These are phyloP conservation scores for Aphanomyces invadans DNA, from an alignment of 352 stramenopile species.

Conservation along the genomic window DNA sequence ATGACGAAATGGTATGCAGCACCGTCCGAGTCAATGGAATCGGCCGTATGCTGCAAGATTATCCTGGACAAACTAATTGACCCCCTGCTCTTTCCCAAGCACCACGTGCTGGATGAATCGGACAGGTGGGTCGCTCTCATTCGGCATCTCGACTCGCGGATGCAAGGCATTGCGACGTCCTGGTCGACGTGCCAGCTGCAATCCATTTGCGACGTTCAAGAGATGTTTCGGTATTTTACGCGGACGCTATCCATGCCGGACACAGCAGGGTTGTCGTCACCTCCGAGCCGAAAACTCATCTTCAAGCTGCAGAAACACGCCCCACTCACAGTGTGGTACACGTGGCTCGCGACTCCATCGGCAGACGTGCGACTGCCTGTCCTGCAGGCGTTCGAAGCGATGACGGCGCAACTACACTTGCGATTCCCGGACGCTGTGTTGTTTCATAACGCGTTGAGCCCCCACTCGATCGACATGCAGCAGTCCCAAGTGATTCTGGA, in stretches of 20 bases:
- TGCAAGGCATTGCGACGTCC: too few species aligned
- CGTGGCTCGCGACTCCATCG: constrained; percentile 39
- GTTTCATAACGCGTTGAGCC: background rate
- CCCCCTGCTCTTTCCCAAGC: constrained; percentile 43
- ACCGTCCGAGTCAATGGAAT: constrained; percentile 36
- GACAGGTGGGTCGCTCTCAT: constrained; percentile 64
- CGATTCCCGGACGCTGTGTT: constrained; percentile 17
- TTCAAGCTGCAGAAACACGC: constrained; percentile 52
- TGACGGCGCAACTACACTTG: background rate
- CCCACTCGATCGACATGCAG: background rate
- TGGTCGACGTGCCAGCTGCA: constrained; percentile 21
- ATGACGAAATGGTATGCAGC: constrained; percentile 17
- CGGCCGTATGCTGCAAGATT: constrained; percentile 70
- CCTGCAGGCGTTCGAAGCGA: constrained; percentile 53
- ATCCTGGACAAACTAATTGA: constrained; percentile 67
- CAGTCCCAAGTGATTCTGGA: constrained; percentile 17
- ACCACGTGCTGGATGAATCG: constrained; percentile 26
- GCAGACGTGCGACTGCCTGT: constrained; percentile 48
- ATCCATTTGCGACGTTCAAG: constrained; percentile 40
- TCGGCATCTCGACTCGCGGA: constrained; percentile 50
- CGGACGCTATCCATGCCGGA: constrained; percentile 31
- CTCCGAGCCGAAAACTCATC: constrained; percentile 35
- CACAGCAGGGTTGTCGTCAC: constrained; percentile 9
- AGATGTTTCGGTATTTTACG: constrained; percentile 58
- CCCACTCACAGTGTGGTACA: constrained; percentile 53